A percentile compares a stretch with the other conserved stretches of the same genome.
These are phyloP conservation scores for Leishmania gerbilli DNA, from an alignment of 208 protist species.

Conservation along the genomic window DNA sequence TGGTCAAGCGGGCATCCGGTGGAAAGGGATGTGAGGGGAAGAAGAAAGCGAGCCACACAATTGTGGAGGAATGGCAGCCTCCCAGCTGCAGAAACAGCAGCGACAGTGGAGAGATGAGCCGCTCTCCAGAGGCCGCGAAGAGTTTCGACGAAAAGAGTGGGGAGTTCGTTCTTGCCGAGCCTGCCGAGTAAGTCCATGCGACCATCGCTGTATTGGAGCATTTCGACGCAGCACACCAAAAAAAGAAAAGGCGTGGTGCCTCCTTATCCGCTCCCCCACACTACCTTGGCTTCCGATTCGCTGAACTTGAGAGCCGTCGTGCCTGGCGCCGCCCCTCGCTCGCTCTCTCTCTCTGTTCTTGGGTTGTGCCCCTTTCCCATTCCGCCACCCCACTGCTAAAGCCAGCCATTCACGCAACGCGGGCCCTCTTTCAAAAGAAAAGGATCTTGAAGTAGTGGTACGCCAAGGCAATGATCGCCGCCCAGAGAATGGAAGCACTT, in stretches of 20 bases:
- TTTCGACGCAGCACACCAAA: background rate
- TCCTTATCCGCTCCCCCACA: background rate
- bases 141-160: background rate
- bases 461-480: slow-evolving; percentile 48
- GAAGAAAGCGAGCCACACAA: background rate
- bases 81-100: background rate
- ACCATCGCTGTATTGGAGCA: background rate
- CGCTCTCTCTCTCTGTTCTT: background rate
- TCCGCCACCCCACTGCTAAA: background rate
- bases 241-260: background rate
- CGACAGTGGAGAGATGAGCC: background rate
- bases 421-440: slow-evolving; percentile 13
- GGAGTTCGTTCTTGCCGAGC: background rate
- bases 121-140: background rate
- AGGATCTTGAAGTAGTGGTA: slow-evolving; percentile 96
- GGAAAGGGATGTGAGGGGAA: no score
- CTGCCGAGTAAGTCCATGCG: background rate
- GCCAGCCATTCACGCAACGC: background rate
- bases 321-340: background rate
- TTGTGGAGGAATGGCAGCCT: background rate
- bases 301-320: background rate
- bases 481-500: slow-evolving; percentile 39
- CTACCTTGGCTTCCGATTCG: background rate
- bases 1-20: background rate
- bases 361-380: background rate